A percentile compares a stretch with the other conserved stretches of the same genome.
These are phyloP conservation scores for Ogataea thermomethanolica DNA, from an alignment of 805 yeast genomes.

Conservation along the genomic window DNA sequence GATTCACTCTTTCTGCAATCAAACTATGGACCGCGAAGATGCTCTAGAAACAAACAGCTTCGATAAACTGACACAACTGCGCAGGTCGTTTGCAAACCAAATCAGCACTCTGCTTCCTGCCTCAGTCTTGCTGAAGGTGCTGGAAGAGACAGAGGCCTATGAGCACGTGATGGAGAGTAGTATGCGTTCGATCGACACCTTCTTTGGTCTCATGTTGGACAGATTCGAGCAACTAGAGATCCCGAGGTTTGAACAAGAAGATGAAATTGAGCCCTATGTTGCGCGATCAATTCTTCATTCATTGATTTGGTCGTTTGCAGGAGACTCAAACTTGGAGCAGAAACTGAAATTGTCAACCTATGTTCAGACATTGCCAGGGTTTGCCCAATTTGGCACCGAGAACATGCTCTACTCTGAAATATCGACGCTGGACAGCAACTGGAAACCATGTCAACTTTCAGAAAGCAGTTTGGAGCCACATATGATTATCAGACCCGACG, in stretches of 20 bases:
- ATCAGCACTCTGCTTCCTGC: slow-evolving; percentile 12
- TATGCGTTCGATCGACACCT: slow-evolving; percentile 36
- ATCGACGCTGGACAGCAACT: slow-evolving; percentile 42
- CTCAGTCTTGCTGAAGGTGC: slow-evolving; percentile 19
- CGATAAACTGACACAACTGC: slow-evolving; percentile 3
- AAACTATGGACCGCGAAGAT: slow-evolving; percentile 13
- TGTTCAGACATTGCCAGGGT: slow-evolving; percentile 25
- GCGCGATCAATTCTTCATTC: slow-evolving; percentile 37
- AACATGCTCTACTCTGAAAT: slow-evolving; percentile 42
- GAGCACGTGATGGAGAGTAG: slow-evolving; percentile 54
- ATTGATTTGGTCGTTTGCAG: slow-evolving; percentile 62
- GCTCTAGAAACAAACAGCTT: not conserved
- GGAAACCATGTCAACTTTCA: slow-evolving; percentile 48
- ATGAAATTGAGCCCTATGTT: slow-evolving; percentile 31
- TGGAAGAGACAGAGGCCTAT: slow-evolving; percentile 27
- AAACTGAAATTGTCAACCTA: slow-evolving; percentile 37
- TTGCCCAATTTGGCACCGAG: slow-evolving; percentile 9
- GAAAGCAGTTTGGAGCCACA: slow-evolving; percentile 49
- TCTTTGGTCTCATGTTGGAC: slow-evolving; percentile 39
- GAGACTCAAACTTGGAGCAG: slow-evolving; percentile 44
- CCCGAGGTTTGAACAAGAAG: slow-evolving; percentile 24
- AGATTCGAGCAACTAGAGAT: slow-evolving; percentile 32
- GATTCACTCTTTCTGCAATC: slow-evolving; percentile 14
- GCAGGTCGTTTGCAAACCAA: not conserved
- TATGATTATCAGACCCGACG: slow-evolving; percentile 55